phyloP scores from a whole-genome alignment of 1,284 basidiomycete species.

The Moesziomyces parantarcticus region DNA sequence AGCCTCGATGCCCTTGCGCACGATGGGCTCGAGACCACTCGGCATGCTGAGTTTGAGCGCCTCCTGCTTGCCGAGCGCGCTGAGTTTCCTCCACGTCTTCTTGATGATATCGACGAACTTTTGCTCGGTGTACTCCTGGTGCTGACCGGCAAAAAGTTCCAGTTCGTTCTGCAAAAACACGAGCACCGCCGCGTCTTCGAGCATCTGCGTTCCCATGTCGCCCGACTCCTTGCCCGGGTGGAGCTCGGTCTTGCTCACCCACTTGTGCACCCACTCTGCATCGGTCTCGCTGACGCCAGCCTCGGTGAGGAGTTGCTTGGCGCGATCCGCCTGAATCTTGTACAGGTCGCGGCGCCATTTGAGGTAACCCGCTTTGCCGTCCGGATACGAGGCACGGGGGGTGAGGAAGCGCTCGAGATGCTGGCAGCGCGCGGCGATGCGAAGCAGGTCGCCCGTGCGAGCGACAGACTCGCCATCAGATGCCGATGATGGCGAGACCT shows the following conservation, averaged over 20 bases:
- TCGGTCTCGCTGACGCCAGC: constrained; percentile 43
- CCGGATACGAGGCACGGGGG: constrained; percentile 58
- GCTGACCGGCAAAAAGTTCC: constrained; percentile 51
- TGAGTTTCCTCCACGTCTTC: constrained; percentile 65
- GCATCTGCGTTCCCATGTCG: constrained; percentile 53
- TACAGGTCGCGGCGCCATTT: constrained; percentile 64
- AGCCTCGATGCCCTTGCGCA: constrained; percentile 46
- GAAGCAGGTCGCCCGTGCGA: constrained; percentile 38
- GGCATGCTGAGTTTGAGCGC: constrained; percentile 64
- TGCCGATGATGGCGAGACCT: constrained; percentile 19
- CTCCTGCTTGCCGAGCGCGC: constrained; percentile 49
- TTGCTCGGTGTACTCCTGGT: constrained; percentile 51
- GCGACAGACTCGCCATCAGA: constrained; percentile 26
- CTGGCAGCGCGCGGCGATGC: constrained; percentile 63
- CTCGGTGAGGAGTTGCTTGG: constrained; percentile 43
- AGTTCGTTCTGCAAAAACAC: constrained; percentile 63
- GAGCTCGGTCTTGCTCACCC: constrained; percentile 64
- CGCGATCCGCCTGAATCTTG: constrained; percentile 56
- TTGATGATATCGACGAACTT: constrained; percentile 64
- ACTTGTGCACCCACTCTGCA: constrained; percentile 50
- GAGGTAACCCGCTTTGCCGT: constrained; percentile 64
- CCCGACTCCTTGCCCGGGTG: constrained; percentile 48
- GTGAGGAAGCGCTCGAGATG: constrained; percentile 63
- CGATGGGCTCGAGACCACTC: constrained; percentile 38
- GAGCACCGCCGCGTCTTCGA: constrained; percentile 65